Evolutionary conservation across 2,329 filamentous ascomycete species (phyloP).

Genomic region (Trichoderma koningii): DNA sequence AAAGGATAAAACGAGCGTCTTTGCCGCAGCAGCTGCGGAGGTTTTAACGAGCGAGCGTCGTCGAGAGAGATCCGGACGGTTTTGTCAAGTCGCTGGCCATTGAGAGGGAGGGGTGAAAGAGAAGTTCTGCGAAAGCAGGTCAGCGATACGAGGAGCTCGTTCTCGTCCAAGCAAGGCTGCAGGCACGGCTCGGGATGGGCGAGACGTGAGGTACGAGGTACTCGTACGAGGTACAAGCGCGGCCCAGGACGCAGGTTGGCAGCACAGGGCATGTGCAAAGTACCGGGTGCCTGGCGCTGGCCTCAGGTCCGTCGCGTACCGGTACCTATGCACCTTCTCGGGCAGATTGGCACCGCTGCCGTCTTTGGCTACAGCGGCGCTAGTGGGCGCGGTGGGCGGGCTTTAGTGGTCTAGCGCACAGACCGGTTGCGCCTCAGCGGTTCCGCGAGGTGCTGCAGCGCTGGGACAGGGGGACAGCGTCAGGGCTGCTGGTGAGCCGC

Average conservation of each 20-base stretch:
- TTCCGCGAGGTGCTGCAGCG: constrained; percentile 4
- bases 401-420: constrained; percentile 21
- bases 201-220: not conserved
- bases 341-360: not conserved
- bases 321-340: not conserved
- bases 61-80: constrained; percentile 8
- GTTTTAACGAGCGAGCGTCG: constrained; percentile 22
- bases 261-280: constrained; percentile 5
- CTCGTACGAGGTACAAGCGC: not conserved
- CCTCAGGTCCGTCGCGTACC: no score
- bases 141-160: constrained; percentile 22
- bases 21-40: constrained; percentile 21
- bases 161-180: not conserved
- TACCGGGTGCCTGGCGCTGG: constrained; percentile 14
- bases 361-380: not conserved
- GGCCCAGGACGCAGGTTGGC: not conserved
- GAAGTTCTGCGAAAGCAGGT: constrained; percentile 6
- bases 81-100: not conserved
- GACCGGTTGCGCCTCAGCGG: constrained; percentile 19
- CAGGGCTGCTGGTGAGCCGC: not conserved
- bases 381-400: constrained; percentile 21
- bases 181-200: no score
- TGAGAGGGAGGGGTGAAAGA: constrained; percentile 5
- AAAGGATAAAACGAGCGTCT: constrained; percentile 26
- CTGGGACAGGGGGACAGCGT: not conserved